Evolutionary conservation across 495 filamentous ascomycete genomes (phyloP), one percentile per base, ranked within the genome.

Genomic region (Cercophora scortea): DNA sequence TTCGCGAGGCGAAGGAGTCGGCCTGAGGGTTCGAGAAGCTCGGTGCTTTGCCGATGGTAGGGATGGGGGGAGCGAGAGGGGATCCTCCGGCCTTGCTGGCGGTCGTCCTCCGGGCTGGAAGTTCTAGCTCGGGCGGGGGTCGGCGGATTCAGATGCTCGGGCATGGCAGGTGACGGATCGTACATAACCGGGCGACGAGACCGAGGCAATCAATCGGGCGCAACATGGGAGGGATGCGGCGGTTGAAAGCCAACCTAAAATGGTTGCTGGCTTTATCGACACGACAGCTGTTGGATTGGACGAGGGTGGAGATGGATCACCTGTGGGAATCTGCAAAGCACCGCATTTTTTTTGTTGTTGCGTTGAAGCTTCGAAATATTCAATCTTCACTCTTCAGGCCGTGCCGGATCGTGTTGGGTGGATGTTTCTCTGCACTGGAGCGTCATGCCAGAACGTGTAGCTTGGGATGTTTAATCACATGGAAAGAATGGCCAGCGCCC

Each of bases 51-150:
- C 52, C 79, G 81, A 60, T 82, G 77, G 58, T 90, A 90, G 7
- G 87, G 87, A 69, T 90, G 86, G 39, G 88, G 87, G 40, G 87
- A 89, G 60, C 86, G 84, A 47, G 83, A 85, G 43, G 81, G 75
- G 35, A 73, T 65, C 62, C 81, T 76, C 53, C 80, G 59, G 17
- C 51, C 54, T 43, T 52, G 53, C 17, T 54, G 32, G 38, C 48
- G 45, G 6, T 72, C 62, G 36, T 65, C 36, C 16, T 44, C 48
- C 8, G 43, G 43, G 32, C 54, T 58, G 49, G 33, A 42, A 35
- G 45, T 45, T 39, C 41, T 56, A 8, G 52, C 34, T 44, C 39
- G 39, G 38, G 53, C 17, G 32, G 51, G 38, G 33, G 19, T 16
- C 43, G 66, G 61, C 17, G 71, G 65, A 48, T 63, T 58, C 53